Conservation (phyloP, 2,329 filamentous ascomycete genomes). For the Monosporascus sp. region DNA sequence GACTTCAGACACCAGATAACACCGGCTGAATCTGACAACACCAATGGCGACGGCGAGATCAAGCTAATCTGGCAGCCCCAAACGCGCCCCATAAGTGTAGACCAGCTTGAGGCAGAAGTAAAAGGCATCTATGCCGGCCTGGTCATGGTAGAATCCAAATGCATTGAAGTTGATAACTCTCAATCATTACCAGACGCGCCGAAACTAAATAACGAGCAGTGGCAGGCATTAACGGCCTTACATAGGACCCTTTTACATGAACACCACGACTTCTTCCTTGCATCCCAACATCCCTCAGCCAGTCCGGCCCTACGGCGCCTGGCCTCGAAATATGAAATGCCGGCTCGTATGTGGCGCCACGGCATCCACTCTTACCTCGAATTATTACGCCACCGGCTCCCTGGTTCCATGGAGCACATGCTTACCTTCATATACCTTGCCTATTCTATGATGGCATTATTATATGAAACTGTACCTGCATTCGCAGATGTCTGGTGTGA, state of each 20-base stretch:
- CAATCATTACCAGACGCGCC: background rate
- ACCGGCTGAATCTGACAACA: too few relatives aligned
- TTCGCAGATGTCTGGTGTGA: background rate
- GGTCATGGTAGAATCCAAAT: constrained; percentile 76
- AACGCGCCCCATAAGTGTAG: constrained; percentile 58
- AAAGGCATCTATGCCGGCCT: constrained; percentile 74
- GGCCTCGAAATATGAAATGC: background rate
- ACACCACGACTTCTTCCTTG: constrained; percentile 28
- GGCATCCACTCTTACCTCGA: background rate
- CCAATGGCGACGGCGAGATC: too few relatives aligned
- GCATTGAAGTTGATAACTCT: constrained; percentile 69
- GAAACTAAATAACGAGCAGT: background rate
- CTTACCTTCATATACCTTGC: background rate
- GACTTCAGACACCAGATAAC: too few relatives aligned
- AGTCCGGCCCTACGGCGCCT: background rate
- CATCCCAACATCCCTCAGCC: constrained; percentile 22
- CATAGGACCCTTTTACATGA: background rate
- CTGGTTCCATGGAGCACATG: background rate
- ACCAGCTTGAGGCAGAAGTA: constrained; percentile 71
- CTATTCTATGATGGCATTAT: background rate
- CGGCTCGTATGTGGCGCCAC: background rate
- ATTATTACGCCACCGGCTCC: background rate
- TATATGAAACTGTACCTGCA: background rate
- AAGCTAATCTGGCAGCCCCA: background rate
- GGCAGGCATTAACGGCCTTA: background rate